Percentiles rank a stretch among this genome's conserved stretches.
Conservation (phyloP, 2,329 filamentous ascomycete genomes). For the Botrytis cinerea region DNA sequence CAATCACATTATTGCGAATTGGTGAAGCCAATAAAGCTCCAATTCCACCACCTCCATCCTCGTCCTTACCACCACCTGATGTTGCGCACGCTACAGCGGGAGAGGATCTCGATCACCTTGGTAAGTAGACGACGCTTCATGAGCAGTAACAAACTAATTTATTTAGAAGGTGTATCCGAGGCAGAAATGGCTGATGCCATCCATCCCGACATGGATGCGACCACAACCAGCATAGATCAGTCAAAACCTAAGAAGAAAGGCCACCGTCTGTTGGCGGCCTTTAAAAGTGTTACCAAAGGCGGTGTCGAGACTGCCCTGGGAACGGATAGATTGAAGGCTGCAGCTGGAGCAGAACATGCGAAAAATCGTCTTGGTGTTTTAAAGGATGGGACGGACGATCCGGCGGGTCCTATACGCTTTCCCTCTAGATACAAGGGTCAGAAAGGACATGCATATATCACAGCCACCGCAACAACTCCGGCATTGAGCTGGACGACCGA, state of each 20-base stretch:
- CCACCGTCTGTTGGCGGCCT: constrained; percentile 53
- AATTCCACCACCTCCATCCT: constrained; percentile 64
- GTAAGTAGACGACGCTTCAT: constrained; percentile 43
- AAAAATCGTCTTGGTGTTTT: constrained; percentile 73
- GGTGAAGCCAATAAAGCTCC: constrained; percentile 81
- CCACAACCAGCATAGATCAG: constrained; percentile 29
- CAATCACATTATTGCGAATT: constrained; percentile 76
- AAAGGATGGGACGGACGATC: constrained; percentile 46
- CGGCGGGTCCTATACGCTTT: constrained; percentile 74
- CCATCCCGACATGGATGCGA: constrained; percentile 46
- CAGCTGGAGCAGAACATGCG: constrained; percentile 59
- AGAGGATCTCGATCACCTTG: constrained; percentile 53
- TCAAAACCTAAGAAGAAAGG: constrained; percentile 37
- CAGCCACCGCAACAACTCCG: constrained; percentile 65
- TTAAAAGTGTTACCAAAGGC: constrained; percentile 63
- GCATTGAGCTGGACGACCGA: constrained; percentile 55
- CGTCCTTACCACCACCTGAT: constrained; percentile 43
- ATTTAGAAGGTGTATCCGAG: constrained; percentile 36
- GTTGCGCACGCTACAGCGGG: constrained; percentile 49
- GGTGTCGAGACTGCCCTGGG: constrained; percentile 71
- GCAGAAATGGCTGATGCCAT: constrained; percentile 40
- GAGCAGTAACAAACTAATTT: constrained; percentile 25
- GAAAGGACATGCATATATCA: constrained; percentile 72
- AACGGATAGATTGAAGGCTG: constrained; percentile 67
- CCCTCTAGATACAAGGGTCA: constrained; percentile 69